Base-by-base conservation (phyloP, 495 filamentous ascomycete genomes). In the Rhizodiscina lignyota region DNA sequence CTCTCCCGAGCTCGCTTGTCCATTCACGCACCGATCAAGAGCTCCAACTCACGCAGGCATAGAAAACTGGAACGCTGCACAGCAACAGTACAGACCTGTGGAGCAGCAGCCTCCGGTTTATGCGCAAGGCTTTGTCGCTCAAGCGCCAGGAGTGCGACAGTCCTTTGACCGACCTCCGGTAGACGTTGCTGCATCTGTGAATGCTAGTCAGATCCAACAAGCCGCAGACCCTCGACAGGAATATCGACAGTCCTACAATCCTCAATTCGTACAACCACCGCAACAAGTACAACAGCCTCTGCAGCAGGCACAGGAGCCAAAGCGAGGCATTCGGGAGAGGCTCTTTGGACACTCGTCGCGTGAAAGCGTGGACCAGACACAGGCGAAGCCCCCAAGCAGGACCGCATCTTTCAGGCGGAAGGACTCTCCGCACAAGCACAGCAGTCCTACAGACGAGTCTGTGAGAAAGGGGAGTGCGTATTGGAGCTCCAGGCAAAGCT, bases 271-370 rank as follows among this genome's bases (percentile, higher is more conserved):
- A 11, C 44, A 43, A 3, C 39, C 39, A 11, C 43, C 39, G 19
- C 48, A 49, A 36, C 38, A 45, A 31, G 35, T 29, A 38, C 41
- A 47, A 36, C 46, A 30, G 35, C 39, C 42, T 36, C 41, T 29
- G 15, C 12, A 21, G 5, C 20, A 10, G 8, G 11, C n/a, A 10
- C 16, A 5, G 33, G 15, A 35, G 8, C 33, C 30, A n/a, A n/a
- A n/a, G n/a, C n/a, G n/a, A n/a, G n/a, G n/a, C n/a, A n/a, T n/a
- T n/a, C n/a, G n/a, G n/a, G n/a, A n/a, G n/a, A n/a, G n/a, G n/a
- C n/a, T n/a, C n/a, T n/a, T n/a, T n/a, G n/a, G n/a, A n/a, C n/a
- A n/a, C n/a, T n/a, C n/a, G n/a, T n/a, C n/a, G n/a, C n/a, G n/a
- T n/a, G n/a, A n/a, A n/a, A n/a, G n/a, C n/a, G n/a, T n/a, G n/a